Evolutionary conservation across 2,329 filamentous ascomycete species (phyloP), one percentile per base, ranked within the genome.

Genomic region (Leptosphaerulina australis): DNA sequence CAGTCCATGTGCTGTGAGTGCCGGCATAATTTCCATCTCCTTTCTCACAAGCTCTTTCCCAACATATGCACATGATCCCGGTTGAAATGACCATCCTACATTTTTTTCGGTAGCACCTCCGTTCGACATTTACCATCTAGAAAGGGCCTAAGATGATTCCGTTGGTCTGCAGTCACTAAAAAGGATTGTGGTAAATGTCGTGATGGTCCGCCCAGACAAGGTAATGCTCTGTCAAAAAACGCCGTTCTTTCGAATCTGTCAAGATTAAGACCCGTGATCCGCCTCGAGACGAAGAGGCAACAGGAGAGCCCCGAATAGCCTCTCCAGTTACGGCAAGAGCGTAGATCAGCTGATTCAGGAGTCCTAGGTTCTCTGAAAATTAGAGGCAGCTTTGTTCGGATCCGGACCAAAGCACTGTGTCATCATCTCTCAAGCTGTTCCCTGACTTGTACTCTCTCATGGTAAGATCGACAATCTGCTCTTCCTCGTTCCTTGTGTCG

Each of bases 41-140:
- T 50, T 43, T 24, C 56, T 43, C 11, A 52, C 55, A 9, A 65
- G 44, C 8, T 55, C 56, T 14, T 63, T 59, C 2, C 59, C 60
- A 5, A 65, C 51, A 20, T 61, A 64, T 26, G 56, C 55, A 2
- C 56, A 30, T 0, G 68, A 66, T 0, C 76, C 76, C 4, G 64
- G 50, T 31, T 76, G 71, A 47, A 78, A 78, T 0, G 74, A 65
- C 5, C 70, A 58, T 52, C 56, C 75, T 2, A 21, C 49, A 11
- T 61, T 47, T 8, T 50, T 53, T 1, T 51, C 45, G 5, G 29
- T 18, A 31, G 29, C 15, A 17, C 29, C 29, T 31, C 29, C 14
- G 29, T n/a, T 17, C 14, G 29, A 15, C 18, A n/a, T 31, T 31
- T 6, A 17, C 37, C 5, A 56, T 30, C 3, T 18, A 63, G 53